phyloP scores from a whole-genome alignment of 2,329 filamentous ascomycete genomes.

The Neofusicoccum ribis region DNA sequence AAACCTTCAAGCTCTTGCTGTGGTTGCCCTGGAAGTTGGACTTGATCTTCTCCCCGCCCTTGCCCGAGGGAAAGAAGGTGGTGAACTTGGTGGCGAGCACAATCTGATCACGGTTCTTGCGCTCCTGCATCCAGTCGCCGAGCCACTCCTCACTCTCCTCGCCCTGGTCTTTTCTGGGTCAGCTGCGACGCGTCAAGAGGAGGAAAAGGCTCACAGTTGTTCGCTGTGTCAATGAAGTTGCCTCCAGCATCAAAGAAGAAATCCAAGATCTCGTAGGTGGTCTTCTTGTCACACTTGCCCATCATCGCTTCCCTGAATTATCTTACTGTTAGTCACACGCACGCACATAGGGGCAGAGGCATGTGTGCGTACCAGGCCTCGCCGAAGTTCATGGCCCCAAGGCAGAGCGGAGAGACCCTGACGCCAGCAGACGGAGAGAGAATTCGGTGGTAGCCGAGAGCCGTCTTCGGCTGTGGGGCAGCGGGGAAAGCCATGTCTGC shows the following conservation, averaged over 20 bases:
- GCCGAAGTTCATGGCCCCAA: constrained; percentile 59
- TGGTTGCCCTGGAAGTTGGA: constrained; percentile 47
- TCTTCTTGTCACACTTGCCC: constrained; percentile 47
- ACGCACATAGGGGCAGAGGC: too few relatives aligned
- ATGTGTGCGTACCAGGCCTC: constrained; percentile 42
- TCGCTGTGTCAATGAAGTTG: constrained; percentile 61
- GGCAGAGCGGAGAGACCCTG: constrained; percentile 55
- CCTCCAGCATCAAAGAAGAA: constrained; percentile 65
- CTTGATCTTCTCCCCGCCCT: constrained; percentile 5
- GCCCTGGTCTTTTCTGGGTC: constrained; percentile 23
- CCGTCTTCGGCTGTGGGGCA: constrained; percentile 33
- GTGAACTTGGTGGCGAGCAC: constrained; percentile 46
- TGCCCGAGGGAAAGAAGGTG: constrained; percentile 28
- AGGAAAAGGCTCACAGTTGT: constrained; percentile 17
- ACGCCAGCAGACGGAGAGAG: constrained; percentile 54
- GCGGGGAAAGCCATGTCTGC: constrained; percentile 27
- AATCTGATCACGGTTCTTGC: constrained; percentile 41
- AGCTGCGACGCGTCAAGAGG: too few relatives aligned
- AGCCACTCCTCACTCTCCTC: constrained; percentile 47
- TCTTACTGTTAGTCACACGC: too few relatives aligned
- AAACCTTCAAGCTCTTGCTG: constrained; percentile 40
- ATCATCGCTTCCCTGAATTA: not conserved
- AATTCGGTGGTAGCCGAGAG: constrained; percentile 55
- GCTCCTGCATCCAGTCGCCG: constrained; percentile 45
- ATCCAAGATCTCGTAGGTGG: constrained; percentile 65